Base-by-base conservation (phyloP, 305 asterid species). In the Rubia occidens region DNA sequence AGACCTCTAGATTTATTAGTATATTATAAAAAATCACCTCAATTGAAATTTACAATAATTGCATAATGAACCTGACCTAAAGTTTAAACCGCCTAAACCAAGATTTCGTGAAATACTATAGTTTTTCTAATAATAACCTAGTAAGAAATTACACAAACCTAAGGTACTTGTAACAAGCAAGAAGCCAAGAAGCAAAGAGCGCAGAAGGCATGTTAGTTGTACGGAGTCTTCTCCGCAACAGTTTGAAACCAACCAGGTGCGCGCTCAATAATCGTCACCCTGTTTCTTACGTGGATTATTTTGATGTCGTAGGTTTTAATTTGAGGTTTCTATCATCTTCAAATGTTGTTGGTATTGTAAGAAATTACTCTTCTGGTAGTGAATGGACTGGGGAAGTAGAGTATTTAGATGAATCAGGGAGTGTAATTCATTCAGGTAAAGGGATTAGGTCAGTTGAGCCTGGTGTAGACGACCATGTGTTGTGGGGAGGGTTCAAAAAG, bases 391-490 rank as follows among this genome's bases (percentile, higher is more conserved):
- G 78, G 53, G 83, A 91, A 26, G 77, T 91, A 58, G 95, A 91
- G 35, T 91, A 94, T 66, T 75, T 89, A 37, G 99, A 94, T 80
- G 97, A 94, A 75, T 82, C 96, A 1, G 97, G 99, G 56, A 77
- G 88, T 81, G 85, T 94, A 37, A 91, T 94, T 76, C 86, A 81
- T 87, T 80, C 96, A 4, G 99, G 95, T n/a, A 87, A 83, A 77
- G 97, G 99, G 35, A 91, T 94, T 60, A 83, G 97, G 68, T 87
- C 96, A 3, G 90, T 91, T 18, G 95, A 89, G 86, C 96, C 97
- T 0, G 95, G 95, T 21, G 24, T 85, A 0, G 99, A 94, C 80
- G 97, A 87, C 76, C 97, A 94, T 79, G 87, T 91, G 18, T 83
- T 94, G 90, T 90, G 81, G n/a, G 99, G 99, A 64, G 96, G 89